These are phyloP conservation scores for Tillandsia fasciculata DNA, from an alignment of 176 grass and related monocot genomes.

Conservation along the genomic window DNA sequence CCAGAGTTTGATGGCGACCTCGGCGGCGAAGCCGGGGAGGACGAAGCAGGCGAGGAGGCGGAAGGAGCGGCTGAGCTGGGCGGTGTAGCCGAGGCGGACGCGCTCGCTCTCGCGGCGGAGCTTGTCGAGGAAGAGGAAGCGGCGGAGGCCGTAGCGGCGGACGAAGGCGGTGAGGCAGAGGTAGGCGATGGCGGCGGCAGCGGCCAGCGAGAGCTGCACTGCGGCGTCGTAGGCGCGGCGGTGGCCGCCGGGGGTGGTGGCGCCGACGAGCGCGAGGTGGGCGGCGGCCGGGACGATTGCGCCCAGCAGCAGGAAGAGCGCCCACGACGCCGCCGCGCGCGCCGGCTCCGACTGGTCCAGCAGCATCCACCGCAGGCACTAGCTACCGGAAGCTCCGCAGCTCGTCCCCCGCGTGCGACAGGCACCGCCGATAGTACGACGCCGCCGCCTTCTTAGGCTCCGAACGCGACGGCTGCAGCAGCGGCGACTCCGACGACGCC, in stretches of 20 bases:
- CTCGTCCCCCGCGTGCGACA: constrained; percentile 60
- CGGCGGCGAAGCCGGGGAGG: constrained; percentile 40
- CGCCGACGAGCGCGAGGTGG: constrained; percentile 12
- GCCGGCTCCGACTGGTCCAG: constrained; percentile 35
- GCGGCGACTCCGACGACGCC: too few relatives aligned
- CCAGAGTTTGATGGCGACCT: constrained; percentile 57
- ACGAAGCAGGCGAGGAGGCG: constrained; percentile 51
- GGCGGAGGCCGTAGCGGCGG: constrained; percentile 40
- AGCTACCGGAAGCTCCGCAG: constrained; percentile 42
- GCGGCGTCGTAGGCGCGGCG: constrained; percentile 44
- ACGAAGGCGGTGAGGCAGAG: constrained; percentile 35
- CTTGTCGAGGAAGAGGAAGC: constrained; percentile 68
- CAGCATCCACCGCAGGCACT: constrained; percentile 64
- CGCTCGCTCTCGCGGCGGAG: constrained; percentile 45
- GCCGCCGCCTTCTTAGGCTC: too few relatives aligned
- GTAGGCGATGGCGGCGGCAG: constrained; percentile 37
- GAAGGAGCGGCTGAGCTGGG: constrained; percentile 37
- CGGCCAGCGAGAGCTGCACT: constrained; percentile 53
- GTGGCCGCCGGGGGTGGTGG: background rate
- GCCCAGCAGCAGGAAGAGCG: constrained; percentile 29
- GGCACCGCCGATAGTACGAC: constrained; percentile 11
- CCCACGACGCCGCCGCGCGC: constrained; percentile 25
- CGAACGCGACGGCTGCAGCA: too few relatives aligned
- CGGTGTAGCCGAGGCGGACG: constrained; percentile 41
- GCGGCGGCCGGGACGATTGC: constrained; percentile 12